Evolutionary conservation across 2,329 filamentous ascomycete genomes (phyloP), one percentile per base, ranked within the genome.

Genomic region (Chrysoporthe puriensis): DNA sequence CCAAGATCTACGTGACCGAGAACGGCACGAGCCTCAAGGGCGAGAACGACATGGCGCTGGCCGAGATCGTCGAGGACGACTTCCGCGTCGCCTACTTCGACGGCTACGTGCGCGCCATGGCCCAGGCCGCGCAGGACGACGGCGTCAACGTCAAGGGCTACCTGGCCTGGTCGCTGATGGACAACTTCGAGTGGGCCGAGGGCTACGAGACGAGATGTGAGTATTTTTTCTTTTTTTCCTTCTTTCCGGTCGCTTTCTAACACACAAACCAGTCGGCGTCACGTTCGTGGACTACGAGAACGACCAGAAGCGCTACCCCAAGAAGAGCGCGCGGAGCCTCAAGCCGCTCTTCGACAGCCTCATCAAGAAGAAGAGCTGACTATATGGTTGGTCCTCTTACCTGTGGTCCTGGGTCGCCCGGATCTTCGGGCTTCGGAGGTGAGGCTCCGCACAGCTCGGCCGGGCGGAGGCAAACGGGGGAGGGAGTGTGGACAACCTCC

Each of bases 161-260:
- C 79, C 88, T 95, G 82, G 93, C 91, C 18, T 97, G 93, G 93
- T 93, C 90, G 77, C 84, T 97, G 71, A 87, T 97, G 86, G 93
- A 96, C 79, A 95, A 95, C 82, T 95, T 95, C 74, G 92, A 95
- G 79, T 95, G 92, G 92, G 91, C 93, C n/a, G 93, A 96, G 77
- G 93, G 93, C 13, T 97, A 95, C 76, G 90, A 92, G 81, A 96
- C 92, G 56, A 86, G 93, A 52, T 70, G 68, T 69, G 26, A 60
- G 68, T 54, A 5, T 13, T 16, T 13, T 16, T 21, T 21, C 9
- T 34, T 8, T 18, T 14, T 54, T 40, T 43, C 34, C 3, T 5
- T 11, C 18, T 2, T 36, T 26, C n/a, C 42, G 18, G 14, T 59
- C 67, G 54, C 67, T 40, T 4, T 40, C 96, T 43, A 1, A 8